A percentile compares a stretch with the other conserved stretches of the same genome.
Evolutionary conservation across 805 yeast species (phyloP).

Genomic region (Starmerella sp.): DNA sequence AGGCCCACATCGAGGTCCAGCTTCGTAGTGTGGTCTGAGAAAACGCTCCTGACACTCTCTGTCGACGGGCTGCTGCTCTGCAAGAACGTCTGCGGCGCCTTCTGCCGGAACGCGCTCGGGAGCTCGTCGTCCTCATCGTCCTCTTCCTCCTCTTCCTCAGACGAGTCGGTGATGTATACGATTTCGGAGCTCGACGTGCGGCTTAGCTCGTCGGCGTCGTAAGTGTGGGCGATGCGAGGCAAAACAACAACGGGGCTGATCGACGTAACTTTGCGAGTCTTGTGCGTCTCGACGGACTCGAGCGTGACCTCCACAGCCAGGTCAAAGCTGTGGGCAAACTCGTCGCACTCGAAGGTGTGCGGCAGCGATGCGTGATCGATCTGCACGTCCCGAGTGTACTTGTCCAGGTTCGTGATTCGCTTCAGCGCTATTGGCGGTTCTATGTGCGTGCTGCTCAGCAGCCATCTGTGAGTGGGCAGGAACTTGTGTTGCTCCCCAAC

Average conservation of each 20-base stretch:
- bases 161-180: conserved; percentile 14
- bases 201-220: neutral
- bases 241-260: conserved; percentile 9
- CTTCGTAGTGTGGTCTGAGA: conserved; percentile 6
- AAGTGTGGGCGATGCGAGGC: conserved; percentile 8
- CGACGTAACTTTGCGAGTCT: neutral
- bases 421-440: neutral
- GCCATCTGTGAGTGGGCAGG: conserved; percentile 12
- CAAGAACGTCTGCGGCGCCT: neutral
- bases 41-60: conserved; percentile 2
- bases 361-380: conserved; percentile 12
- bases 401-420: neutral
- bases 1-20: neutral
- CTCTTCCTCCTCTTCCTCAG: conserved; percentile 8
- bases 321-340: conserved; percentile 8
- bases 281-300: neutral
- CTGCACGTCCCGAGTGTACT: neutral
- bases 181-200: conserved; percentile 5
- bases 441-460: conserved; percentile 3
- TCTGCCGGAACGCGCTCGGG: neutral
- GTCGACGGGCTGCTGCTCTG: neutral
- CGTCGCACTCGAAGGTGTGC: conserved; percentile 6
- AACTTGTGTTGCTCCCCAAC: neutral
- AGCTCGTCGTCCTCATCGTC: neutral
- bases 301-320: conserved; percentile 10